Base-by-base conservation (phyloP, 2,329 filamentous ascomycete genomes). In the Thermothelomyces thermophilus region DNA sequence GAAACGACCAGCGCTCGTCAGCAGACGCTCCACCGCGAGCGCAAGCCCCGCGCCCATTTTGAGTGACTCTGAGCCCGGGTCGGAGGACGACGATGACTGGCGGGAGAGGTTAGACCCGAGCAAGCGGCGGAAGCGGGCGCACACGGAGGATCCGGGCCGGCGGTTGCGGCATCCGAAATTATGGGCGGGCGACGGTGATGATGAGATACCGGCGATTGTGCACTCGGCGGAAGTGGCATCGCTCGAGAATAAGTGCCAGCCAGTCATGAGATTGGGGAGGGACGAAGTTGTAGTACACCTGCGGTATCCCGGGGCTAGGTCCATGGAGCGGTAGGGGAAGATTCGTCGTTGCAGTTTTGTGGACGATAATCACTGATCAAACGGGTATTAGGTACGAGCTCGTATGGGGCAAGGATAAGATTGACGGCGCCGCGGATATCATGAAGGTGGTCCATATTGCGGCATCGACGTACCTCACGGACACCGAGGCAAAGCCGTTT, bases 391-490 rank as follows among this genome's bases (percentile, higher is more conserved):
- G 83, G 58, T 90, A 87, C 63, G 80, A 90, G 60, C 77, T 93
- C 9, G 84, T 91, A 24, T 81, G 80, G 63, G 87, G 87, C 41
- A 84, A 85, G 56, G 87, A 94, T 57, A 84, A 84, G 57, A 86
- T 90, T 56, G 83, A 90, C 60, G 85, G 86, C 35, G 77, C 86
- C 26, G 78, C 84, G 57, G 86, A 88, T 53, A 89, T 89, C 58
- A 76, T 83, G 54, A 73, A 80, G 47, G 81, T 87, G 22, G 79
- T 90, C 50, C 77, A 81, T 55, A 79, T 82, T 40, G 80, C 90
- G 40, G 81, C 82, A 48, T 79, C 85, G 51, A 83, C 84, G 60
- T 96, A 95, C 66, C 78, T 95, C 30, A 86, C 85, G 17, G 75
- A 82, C 19, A 77, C 83, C 43, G 75, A 90, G 58, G 77, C 80